Evolutionary conservation across 768 basidiomycete genomes (phyloP).

Genomic region (Rhizopogon rudus): DNA sequence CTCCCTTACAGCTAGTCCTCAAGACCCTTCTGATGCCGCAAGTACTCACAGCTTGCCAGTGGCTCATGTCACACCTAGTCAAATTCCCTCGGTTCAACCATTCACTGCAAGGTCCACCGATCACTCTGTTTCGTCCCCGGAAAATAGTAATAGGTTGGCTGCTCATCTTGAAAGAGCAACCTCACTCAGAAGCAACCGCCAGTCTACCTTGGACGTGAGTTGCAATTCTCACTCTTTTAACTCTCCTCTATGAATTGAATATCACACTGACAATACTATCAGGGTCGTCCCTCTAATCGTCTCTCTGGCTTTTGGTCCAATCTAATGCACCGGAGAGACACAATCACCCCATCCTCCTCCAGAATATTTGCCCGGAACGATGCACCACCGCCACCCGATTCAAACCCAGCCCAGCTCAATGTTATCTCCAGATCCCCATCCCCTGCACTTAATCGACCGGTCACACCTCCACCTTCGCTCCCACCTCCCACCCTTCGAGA

Average conservation of each 20-base stretch:
- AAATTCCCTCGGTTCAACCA: conserved; percentile 26
- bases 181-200: conserved; percentile 40
- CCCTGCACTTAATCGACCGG: conserved; percentile 46
- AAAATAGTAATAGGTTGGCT: conserved; percentile 2
- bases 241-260: conserved; percentile 2
- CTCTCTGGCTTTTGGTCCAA: conserved; percentile 83
- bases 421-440: conserved; percentile 49
- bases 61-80: conserved; percentile 43
- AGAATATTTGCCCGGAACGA: conserved; percentile 31
- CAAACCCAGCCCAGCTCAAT: conserved; percentile 27
- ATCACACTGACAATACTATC: conserved; percentile 11
- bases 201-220: conserved; percentile 56
- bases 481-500: conserved; percentile 70
- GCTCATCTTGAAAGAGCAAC: conserved; percentile 18
- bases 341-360: conserved; percentile 20
- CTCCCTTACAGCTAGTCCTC: conserved; percentile 25
- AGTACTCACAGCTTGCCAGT: conserved; percentile 60
- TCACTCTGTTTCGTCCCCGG: conserved; percentile 17
- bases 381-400: conserved; percentile 15
- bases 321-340: conserved; percentile 71
- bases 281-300: conserved; percentile 64
- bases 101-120: conserved; percentile 18
- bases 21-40: conserved; percentile 41
- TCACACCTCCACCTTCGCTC: conserved; percentile 68
- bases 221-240: not conserved